A percentile compares a stretch with the other conserved stretches of the same genome.
Evolutionary conservation across 1,284 basidiomycete species (phyloP).

Genomic region (Somion occarium): DNA sequence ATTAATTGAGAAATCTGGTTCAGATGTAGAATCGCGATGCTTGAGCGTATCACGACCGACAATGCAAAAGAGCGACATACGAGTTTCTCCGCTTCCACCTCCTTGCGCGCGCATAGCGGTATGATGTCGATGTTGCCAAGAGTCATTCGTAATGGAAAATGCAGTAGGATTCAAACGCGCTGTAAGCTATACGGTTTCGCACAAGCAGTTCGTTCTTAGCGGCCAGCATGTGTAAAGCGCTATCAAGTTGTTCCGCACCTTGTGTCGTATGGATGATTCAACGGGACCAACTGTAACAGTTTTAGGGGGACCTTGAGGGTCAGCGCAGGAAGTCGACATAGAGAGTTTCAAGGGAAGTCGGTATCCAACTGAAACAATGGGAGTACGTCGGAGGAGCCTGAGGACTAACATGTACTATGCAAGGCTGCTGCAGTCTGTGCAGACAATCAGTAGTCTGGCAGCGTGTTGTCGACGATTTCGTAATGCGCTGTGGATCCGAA

Average conservation of each 20-base stretch:
- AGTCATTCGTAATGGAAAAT: slow-evolving; percentile 67
- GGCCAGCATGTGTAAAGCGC: no score
- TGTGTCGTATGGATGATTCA: slow-evolving; percentile 45
- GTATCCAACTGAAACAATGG: not conserved
- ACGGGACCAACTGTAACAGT: slow-evolving; percentile 33
- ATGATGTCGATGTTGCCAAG: slow-evolving; percentile 75
- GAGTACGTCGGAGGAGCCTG: not conserved
- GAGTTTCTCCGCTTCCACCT: slow-evolving; percentile 62
- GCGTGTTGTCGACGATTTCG: no score
- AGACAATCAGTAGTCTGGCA: no score
- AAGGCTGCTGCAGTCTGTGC: not conserved
- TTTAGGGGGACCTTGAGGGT: slow-evolving; percentile 4
- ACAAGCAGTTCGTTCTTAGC: not conserved
- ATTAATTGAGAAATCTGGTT: slow-evolving; percentile 67
- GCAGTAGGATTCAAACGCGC: slow-evolving; percentile 50
- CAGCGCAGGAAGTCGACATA: not conserved
- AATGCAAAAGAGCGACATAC: no score
- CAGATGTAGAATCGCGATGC: not conserved
- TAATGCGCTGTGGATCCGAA: no score
- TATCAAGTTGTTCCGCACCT: slow-evolving; percentile 35
- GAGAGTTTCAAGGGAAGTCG: not conserved
- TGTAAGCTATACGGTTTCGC: slow-evolving; percentile 41
- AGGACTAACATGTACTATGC: not conserved
- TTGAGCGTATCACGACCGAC: no score
- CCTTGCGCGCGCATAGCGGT: slow-evolving; percentile 64